Base-by-base conservation (phyloP, 345 rosid species). In the Ceriops zippeliana region DNA sequence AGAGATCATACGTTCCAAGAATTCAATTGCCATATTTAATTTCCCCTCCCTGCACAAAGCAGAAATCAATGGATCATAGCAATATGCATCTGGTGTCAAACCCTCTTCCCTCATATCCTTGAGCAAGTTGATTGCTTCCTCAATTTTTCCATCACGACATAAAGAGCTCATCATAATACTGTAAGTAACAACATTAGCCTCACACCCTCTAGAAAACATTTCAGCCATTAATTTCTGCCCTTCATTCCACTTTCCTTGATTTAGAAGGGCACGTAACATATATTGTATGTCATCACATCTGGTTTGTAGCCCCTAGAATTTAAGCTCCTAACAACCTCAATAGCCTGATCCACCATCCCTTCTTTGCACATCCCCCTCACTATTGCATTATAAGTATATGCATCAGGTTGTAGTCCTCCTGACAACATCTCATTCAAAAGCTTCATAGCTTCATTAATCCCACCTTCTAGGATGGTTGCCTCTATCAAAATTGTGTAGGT, bases 401-500 rank as follows among this genome's bases (percentile, higher is more conserved):
- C 77, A 74, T 93, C 96, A 0, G 98, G 92, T 60, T 74, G 76
- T 22, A 89, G 82, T 68, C 96, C 92, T 72, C 79, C 71, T 3
- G 79, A 65, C 61, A 89, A 66, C 98, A 93, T 90, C 71, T 90
- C 97, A 69, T 93, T 92, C 72, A 89, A 67, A 65, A 93, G 93
- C 82, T 90, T 81, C 84, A 86, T 80, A 0, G 92, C 89, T 47
- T 89, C 73, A 61, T 79, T 78, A 30, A 86, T 82, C 19, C 88
- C 86, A 20, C 96, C 89, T 22, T 82, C 84, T 2, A 78, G 77
- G 63, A 84, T 75, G 27, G 83, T 80, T 0, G 92, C 98, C 71
- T 93, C 96, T 22, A 93, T 89, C 85, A 93, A 78, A 67, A 87
- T 90, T 1, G 96, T 93, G 81, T 86, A 90, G 7, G 97, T 90